These are phyloP conservation scores for Porpolomopsis calyptriformis DNA, from an alignment of 768 basidiomycete genomes.

Conservation along the genomic window DNA sequence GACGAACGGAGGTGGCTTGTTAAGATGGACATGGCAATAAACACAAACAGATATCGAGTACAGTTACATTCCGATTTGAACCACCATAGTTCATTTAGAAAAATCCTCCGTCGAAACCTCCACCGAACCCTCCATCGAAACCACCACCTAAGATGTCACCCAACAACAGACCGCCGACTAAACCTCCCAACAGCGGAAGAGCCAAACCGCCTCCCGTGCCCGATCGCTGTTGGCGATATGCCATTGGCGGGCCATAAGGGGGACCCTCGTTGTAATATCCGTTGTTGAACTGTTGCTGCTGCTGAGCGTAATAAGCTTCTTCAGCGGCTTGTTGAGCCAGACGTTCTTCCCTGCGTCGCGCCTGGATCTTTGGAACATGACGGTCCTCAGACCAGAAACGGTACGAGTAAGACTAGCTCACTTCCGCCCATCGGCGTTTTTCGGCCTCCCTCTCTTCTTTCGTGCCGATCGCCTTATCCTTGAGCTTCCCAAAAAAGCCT, in stretches of 20 bases:
- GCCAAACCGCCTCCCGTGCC: conserved; percentile 26
- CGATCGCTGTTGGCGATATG: conserved; percentile 15
- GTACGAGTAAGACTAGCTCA: conserved; percentile 7
- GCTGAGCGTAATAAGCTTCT: conserved; percentile 17
- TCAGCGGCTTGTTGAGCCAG: conserved; percentile 11
- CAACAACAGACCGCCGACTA: conserved; percentile 41
- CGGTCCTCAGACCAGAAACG: not conserved
- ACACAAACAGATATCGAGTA: too few relatives aligned
- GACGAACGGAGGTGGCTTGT: too few relatives aligned
- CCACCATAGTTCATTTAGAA: not conserved
- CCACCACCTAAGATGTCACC: conserved; percentile 36
- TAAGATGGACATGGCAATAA: too few relatives aligned
- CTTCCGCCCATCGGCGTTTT: conserved; percentile 19
- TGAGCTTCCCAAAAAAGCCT: conserved; percentile 49
- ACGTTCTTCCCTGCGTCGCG: conserved; percentile 23
- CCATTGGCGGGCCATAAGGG: conserved; percentile 13
- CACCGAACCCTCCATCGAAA: conserved; percentile 14
- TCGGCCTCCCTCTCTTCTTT: conserved; percentile 51
- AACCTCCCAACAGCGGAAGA: conserved; percentile 32
- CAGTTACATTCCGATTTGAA: too few relatives aligned
- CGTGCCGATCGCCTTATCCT: conserved; percentile 53
- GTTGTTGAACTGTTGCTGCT: conserved; percentile 11
- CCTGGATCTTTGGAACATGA: conserved; percentile 18
- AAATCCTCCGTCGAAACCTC: not conserved
- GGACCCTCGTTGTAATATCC: conserved; percentile 11